Base-by-base conservation (phyloP, 2,329 filamentous ascomycete genomes). In the Xylaria sp. region DNA sequence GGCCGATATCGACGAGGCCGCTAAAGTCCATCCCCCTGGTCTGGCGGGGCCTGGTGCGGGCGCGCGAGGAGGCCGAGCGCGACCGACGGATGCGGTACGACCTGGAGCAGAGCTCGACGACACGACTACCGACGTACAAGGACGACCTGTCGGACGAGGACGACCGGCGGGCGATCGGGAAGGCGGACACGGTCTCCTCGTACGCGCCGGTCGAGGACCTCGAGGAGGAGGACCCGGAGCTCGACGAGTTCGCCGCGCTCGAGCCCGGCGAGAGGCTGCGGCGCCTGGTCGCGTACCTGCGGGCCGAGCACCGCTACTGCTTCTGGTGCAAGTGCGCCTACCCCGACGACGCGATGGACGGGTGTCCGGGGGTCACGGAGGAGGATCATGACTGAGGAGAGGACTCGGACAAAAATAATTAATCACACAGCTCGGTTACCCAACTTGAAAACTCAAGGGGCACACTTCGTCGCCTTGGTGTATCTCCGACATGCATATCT, bases 251-350 rank as follows among this genome's bases (percentile, higher is more conserved):
- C 65, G 86, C 92, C 65, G 82, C 81, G 1, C 75, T 93, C 41
- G 82, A 86, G 19, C 77, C 85, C 1, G 75, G 76, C 1, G 88
- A 95, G 64, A 83, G 85, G 61, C 73, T 97, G 57, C 74, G 77
- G 7, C 84, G 78, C 62, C 71, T 95, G 13, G 80, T 96, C 8
- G 70, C 75, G 17, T 86, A 90, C 71, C 71, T 99, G 49, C 82
- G 94, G 37, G 77, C 85, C 44, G 82, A 82, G 66, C 84, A 91
- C 66, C 74, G 79, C 41, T 99, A 99, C 70, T 99, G 94, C 75
- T 96, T 97, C 70, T 99, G 92, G 90, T 99, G 94, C 74, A 97
- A 97, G 71, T 89, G 82, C 72, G 78, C 78, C 48, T 99, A 97
- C 70, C 82, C 86, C 0, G 86, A 91, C 66, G 76, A 76, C 34